Evolutionary conservation across 129 eudicot genomes (phyloP).

Genomic region (Cynara cardunculus): DNA sequence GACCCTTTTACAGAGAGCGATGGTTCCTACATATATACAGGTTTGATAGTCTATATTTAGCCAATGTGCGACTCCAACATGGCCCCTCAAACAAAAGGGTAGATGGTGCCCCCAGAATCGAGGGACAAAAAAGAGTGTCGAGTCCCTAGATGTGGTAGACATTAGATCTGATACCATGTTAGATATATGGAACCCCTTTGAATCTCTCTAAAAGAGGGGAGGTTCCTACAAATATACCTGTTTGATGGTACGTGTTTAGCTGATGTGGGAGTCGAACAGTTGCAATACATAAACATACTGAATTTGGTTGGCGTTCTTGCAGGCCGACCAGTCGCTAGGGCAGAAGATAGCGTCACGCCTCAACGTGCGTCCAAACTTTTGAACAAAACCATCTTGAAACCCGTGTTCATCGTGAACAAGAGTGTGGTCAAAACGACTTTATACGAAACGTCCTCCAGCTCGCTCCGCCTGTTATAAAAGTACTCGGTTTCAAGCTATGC

Average conservation of each 20-base stretch:
- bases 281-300: background rate
- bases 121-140: background rate
- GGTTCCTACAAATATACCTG: background rate
- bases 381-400: conserved; percentile 12
- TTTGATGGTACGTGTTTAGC: background rate
- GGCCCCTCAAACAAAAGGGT: background rate
- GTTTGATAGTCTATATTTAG: background rate
- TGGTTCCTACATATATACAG: background rate
- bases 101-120: background rate
- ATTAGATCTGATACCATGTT: background rate
- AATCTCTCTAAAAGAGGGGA: background rate
- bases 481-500: background rate
- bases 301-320: conserved; percentile 14
- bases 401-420: background rate
- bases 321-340: conserved; percentile 71
- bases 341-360: conserved; percentile 72
- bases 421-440: background rate
- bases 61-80: background rate
- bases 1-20: too few species aligned
- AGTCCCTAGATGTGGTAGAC: background rate
- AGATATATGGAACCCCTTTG: background rate
- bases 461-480: background rate
- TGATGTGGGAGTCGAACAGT: background rate
- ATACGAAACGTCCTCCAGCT: background rate
- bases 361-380: conserved; percentile 57